Evolutionary conservation across 768 basidiomycete genomes (phyloP).

Genomic region (Boletales sp.): DNA sequence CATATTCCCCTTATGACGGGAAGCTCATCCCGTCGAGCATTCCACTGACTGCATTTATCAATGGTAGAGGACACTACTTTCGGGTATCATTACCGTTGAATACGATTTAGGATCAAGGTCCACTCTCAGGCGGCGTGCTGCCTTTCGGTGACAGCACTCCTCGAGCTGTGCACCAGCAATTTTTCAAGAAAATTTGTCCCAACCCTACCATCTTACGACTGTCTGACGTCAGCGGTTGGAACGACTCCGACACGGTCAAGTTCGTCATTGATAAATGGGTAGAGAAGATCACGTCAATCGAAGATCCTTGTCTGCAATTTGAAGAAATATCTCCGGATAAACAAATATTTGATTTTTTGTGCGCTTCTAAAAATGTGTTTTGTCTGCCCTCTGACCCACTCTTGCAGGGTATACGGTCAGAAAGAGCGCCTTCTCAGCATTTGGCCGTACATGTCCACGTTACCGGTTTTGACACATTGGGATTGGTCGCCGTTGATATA

Average conservation of each 20-base stretch:
- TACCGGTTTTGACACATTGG: constrained; percentile 33
- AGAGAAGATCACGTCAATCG: constrained; percentile 28
- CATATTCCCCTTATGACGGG: constrained; percentile 33
- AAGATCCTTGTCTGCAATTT: constrained; percentile 39
- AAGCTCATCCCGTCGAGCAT: constrained; percentile 35
- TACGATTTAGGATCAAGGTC: constrained; percentile 22
- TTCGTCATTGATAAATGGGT: constrained; percentile 35
- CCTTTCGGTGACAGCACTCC: constrained; percentile 27
- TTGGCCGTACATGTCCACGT: constrained; percentile 31
- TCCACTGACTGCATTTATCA: constrained; percentile 34
- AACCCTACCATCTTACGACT: constrained; percentile 31
- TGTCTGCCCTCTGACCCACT: not conserved
- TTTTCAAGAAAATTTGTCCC: constrained; percentile 37
- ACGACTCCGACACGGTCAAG: constrained; percentile 21
- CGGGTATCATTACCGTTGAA: not conserved
- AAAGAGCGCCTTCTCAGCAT: constrained; percentile 29
- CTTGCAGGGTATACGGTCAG: constrained; percentile 28
- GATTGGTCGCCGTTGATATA: constrained; percentile 33
- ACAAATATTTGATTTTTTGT: constrained; percentile 16
- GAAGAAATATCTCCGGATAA: constrained; percentile 16
- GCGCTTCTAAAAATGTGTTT: not conserved
- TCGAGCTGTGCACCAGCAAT: constrained; percentile 33
- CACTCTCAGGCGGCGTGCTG: constrained; percentile 36
- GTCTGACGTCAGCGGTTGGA: constrained; percentile 21
- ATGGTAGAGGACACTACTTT: constrained; percentile 20